phyloP scores from a whole-genome alignment of 768 basidiomycete genomes.

The Trametes meyenii region DNA sequence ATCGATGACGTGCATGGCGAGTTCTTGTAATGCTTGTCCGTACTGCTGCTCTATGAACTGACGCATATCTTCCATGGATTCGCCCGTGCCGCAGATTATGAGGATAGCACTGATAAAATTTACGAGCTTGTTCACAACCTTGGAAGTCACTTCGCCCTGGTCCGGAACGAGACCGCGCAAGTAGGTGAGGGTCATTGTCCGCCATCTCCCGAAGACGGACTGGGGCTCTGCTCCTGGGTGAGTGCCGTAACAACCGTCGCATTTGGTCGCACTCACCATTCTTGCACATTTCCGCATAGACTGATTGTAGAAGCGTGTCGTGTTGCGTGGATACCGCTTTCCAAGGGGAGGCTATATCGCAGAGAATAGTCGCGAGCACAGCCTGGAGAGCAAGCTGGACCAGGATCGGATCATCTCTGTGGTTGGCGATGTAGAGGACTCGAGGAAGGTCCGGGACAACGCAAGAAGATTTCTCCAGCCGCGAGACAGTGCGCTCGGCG shows the following conservation, averaged over 20 bases:
- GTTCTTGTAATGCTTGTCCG: not conserved
- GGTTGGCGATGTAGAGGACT: not conserved
- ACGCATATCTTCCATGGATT: not conserved
- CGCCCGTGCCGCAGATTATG: constrained; percentile 1
- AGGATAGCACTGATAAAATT: not conserved
- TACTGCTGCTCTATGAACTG: not conserved
- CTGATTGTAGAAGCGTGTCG: not conserved
- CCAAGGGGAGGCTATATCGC: constrained; percentile 9
- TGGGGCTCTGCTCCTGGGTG: constrained; percentile 8
- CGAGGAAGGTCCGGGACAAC: not conserved
- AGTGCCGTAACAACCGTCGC: not conserved
- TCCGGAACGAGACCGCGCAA: not conserved
- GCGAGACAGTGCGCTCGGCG: not conserved
- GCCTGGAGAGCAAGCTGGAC: constrained; percentile 22
- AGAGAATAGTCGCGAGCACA: not conserved
- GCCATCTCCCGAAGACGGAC: constrained; percentile 20
- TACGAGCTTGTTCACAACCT: not conserved
- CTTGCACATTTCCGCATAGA: constrained; percentile 14
- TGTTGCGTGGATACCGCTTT: not conserved
- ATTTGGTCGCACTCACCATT: not conserved
- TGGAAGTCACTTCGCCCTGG: too few relatives aligned
- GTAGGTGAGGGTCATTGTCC: constrained; percentile 14
- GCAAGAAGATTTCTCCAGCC: not conserved
- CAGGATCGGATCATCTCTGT: constrained; percentile 3
- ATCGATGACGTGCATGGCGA: constrained; percentile 7